A percentile compares a stretch with the other conserved stretches of the same genome.
Conservation (phyloP, 1,284 basidiomycete species). For the Hemileccinum hortonii region DNA sequence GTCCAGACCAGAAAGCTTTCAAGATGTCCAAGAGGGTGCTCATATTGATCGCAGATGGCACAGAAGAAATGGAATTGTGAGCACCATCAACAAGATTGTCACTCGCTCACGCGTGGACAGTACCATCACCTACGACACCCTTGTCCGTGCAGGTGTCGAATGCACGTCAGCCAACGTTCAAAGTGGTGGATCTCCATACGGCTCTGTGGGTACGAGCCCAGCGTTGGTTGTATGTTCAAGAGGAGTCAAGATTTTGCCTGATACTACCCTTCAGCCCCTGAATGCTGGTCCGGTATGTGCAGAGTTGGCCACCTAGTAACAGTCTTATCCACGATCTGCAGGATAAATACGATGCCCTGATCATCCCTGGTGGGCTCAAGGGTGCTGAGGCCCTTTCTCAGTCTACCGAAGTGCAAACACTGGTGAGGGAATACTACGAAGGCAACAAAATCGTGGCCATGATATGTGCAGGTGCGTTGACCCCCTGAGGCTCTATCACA, state of each 20-base stretch:
- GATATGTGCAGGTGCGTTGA: slow-evolving; percentile 72
- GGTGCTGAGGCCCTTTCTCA: slow-evolving; percentile 75
- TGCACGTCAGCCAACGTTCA: slow-evolving; percentile 66
- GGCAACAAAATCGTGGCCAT: slow-evolving; percentile 69
- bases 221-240: slow-evolving; percentile 65
- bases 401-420: slow-evolving; percentile 57
- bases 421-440: slow-evolving; percentile 64
- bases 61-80: slow-evolving; percentile 89
- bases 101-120: slow-evolving; percentile 37
- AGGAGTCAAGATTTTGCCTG: slow-evolving; percentile 73
- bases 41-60: slow-evolving; percentile 84
- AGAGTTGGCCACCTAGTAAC: not conserved
- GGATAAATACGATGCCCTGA: slow-evolving; percentile 65
- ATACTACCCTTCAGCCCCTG: slow-evolving; percentile 51
- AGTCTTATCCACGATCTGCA: slow-evolving; percentile 22
- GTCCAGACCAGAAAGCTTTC: not conserved
- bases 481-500: not conserved
- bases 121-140: slow-evolving; percentile 76
- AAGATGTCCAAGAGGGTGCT: slow-evolving; percentile 47
- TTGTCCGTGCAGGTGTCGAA: slow-evolving; percentile 69
- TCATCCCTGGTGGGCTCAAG: slow-evolving; percentile 80
- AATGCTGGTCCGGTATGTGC: slow-evolving; percentile 45
- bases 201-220: slow-evolving; percentile 33
- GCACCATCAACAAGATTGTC: not conserved
- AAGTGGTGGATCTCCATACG: slow-evolving; percentile 34